These are phyloP conservation scores for Xylona heveae DNA, from an alignment of 495 filamentous ascomycete genomes.

Conservation along the genomic window DNA sequence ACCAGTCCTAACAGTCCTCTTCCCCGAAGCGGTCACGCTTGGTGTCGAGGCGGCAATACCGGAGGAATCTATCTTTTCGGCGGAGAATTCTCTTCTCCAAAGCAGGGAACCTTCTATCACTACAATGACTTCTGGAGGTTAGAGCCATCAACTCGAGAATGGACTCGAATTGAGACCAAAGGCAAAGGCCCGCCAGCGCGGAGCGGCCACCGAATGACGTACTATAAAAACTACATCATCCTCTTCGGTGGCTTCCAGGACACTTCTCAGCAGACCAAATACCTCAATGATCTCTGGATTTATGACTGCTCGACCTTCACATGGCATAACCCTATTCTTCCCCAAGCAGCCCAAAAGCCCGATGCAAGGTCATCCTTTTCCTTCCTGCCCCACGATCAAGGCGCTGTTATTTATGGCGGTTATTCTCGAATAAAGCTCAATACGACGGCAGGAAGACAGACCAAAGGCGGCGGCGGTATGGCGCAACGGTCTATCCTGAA, in stretches of 20 bases:
- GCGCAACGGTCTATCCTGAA: conserved; percentile 45
- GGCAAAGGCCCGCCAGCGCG: conserved; percentile 74
- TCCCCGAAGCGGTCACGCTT: conserved; percentile 79
- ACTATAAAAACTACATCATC: conserved; percentile 67
- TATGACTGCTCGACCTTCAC: conserved; percentile 49
- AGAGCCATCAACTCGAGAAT: conserved; percentile 62
- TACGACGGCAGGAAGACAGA: conserved; percentile 12
- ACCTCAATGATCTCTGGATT: conserved; percentile 53
- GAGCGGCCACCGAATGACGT: conserved; percentile 88
- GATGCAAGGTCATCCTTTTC: conserved; percentile 82
- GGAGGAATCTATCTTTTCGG: conserved; percentile 84
- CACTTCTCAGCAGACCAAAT: conserved; percentile 80
- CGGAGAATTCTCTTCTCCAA: conserved; percentile 56
- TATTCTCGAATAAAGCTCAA: conserved; percentile 75
- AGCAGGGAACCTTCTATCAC: conserved; percentile 96
- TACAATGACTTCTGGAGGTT: conserved; percentile 98
- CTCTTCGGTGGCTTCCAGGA: conserved; percentile 84
- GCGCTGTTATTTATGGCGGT: conserved; percentile 77
- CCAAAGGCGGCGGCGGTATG: conserved; percentile 38
- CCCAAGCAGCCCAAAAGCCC: conserved; percentile 60
- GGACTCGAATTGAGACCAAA: conserved; percentile 73
- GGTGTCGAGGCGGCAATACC: conserved; percentile 69
- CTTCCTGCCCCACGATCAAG: conserved; percentile 69
- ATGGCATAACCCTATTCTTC: conserved; percentile 53
- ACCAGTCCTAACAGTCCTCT: conserved; percentile 83